Conservation (phyloP, 106 monocot species). For the Phalaenopsis aphrodite region DNA sequence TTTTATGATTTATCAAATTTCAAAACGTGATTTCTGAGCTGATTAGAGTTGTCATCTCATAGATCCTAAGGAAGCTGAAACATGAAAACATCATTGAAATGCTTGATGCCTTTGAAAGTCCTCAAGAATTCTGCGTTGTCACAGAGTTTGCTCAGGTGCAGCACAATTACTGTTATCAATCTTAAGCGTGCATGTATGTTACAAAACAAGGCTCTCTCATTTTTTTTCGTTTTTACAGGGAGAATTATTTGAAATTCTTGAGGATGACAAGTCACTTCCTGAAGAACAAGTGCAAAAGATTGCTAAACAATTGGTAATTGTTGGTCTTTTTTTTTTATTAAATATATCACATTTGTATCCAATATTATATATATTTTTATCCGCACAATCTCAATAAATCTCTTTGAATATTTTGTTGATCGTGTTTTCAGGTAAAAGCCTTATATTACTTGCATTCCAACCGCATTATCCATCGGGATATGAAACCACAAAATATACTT, state of each 20-base stretch:
- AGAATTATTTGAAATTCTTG: slow-evolving; percentile 94
- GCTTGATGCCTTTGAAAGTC: slow-evolving; percentile 93
- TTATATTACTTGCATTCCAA: slow-evolving; percentile 95
- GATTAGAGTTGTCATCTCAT: background rate
- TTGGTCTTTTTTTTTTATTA: background rate
- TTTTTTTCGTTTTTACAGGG: slow-evolving; percentile 33
- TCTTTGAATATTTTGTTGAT: background rate
- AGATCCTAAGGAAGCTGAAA: slow-evolving; percentile 93
- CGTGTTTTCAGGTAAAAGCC: slow-evolving; percentile 68
- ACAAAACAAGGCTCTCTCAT: background rate
- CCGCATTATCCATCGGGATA: slow-evolving; percentile 97
- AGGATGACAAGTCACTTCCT: slow-evolving; percentile 95
- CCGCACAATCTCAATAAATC: background rate
- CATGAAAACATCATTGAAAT: slow-evolving; percentile 98
- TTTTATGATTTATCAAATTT: background rate
- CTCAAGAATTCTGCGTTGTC: slow-evolving; percentile 96
- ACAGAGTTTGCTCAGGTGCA: slow-evolving; percentile 99
- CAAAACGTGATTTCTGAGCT: background rate
- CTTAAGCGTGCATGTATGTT: background rate
- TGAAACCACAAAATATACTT: slow-evolving; percentile 99
- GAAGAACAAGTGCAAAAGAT: slow-evolving; percentile 98
- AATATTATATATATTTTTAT: background rate
- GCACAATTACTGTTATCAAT: background rate
- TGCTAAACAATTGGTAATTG: slow-evolving; percentile 84
- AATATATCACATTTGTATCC: background rate